A percentile compares a stretch with the other conserved stretches of the same genome.
Evolutionary conservation across 495 filamentous ascomycete species (phyloP).

Genomic region (Delitschia confertaspora): DNA sequence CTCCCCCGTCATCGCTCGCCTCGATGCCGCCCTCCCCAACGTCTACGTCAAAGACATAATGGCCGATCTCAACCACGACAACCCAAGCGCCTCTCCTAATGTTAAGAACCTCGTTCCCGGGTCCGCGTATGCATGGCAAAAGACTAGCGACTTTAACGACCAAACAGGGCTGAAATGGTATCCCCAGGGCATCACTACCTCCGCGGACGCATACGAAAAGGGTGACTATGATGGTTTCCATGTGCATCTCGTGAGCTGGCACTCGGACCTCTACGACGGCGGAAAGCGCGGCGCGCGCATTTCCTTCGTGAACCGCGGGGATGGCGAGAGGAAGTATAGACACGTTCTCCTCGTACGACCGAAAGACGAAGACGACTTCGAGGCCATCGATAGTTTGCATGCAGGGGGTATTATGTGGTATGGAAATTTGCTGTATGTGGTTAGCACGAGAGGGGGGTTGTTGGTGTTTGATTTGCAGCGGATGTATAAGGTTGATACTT

Average conservation of each 20-base stretch:
- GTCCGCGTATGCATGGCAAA: conserved; percentile 27
- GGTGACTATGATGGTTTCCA: conserved; percentile 33
- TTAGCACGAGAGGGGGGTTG: conserved; percentile 32
- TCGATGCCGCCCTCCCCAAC: conserved; percentile 26
- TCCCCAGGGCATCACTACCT: conserved; percentile 37
- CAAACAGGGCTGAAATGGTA: conserved; percentile 34
- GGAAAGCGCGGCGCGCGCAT: conserved; percentile 33
- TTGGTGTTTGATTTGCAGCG: conserved; percentile 34
- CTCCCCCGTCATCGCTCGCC: conserved; percentile 22
- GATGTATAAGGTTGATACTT: conserved; percentile 32
- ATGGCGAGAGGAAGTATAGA: conserved; percentile 34
- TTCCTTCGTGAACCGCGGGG: conserved; percentile 30
- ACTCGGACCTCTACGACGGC: conserved; percentile 26
- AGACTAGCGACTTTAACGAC: conserved; percentile 33
- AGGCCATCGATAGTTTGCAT: conserved; percentile 27
- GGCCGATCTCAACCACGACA: conserved; percentile 34
- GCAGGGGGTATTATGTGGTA: conserved; percentile 37
- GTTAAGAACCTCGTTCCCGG: conserved; percentile 13
- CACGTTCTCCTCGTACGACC: conserved; percentile 37
- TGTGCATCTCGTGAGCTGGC: conserved; percentile 38
- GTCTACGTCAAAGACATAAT: conserved; percentile 34
- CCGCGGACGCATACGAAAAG: conserved; percentile 33
- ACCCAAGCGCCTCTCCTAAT: conserved; percentile 19
- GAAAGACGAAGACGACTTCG: conserved; percentile 30
- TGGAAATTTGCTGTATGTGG: conserved; percentile 32